These are phyloP conservation scores for Kwoniella heveanensis DNA, from an alignment of 768 basidiomycete species.

Conservation along the genomic window DNA sequence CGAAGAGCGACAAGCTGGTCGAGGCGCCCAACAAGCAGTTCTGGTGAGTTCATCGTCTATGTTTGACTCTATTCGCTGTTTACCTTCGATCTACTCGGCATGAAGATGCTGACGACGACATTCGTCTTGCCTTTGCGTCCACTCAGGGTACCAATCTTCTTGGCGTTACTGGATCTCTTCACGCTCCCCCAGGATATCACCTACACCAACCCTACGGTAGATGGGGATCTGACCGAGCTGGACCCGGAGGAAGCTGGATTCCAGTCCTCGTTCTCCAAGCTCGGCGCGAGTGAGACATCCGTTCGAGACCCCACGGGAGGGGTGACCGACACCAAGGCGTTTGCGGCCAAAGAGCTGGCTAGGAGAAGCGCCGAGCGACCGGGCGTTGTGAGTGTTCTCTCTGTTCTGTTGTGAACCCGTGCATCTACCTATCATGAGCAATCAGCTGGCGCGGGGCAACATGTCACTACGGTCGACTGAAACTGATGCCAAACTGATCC, in stretches of 20 bases:
- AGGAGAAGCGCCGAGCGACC: constrained; percentile 40
- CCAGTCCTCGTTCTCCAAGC: constrained; percentile 88
- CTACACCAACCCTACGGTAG: constrained; percentile 48
- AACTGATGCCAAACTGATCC: too few species aligned
- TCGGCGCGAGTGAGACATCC: constrained; percentile 72
- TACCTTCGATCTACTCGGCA: not conserved
- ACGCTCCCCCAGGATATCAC: constrained; percentile 69
- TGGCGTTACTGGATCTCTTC: constrained; percentile 74
- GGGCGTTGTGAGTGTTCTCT: constrained; percentile 40
- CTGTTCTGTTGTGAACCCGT: too few species aligned
- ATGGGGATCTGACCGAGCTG: constrained; percentile 67
- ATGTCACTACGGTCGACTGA: too few species aligned
- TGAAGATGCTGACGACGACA: not conserved
- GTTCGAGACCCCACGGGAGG: constrained; percentile 61
- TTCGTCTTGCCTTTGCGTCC: not conserved
- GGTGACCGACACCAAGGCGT: constrained; percentile 54
- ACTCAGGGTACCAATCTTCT: constrained; percentile 69
- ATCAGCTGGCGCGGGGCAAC: too few species aligned
- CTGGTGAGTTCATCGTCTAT: constrained; percentile 61
- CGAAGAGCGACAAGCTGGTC: constrained; percentile 71
- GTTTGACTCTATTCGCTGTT: not conserved
- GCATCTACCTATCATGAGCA: too few species aligned
- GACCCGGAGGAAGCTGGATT: constrained; percentile 94
- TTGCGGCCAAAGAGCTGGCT: constrained; percentile 42
- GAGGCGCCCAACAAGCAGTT: constrained; percentile 64